Evolutionary conservation across 192 early-diverging fungal species (phyloP), one percentile per base, ranked within the genome.

Genomic region (Dispira simplex): DNA sequence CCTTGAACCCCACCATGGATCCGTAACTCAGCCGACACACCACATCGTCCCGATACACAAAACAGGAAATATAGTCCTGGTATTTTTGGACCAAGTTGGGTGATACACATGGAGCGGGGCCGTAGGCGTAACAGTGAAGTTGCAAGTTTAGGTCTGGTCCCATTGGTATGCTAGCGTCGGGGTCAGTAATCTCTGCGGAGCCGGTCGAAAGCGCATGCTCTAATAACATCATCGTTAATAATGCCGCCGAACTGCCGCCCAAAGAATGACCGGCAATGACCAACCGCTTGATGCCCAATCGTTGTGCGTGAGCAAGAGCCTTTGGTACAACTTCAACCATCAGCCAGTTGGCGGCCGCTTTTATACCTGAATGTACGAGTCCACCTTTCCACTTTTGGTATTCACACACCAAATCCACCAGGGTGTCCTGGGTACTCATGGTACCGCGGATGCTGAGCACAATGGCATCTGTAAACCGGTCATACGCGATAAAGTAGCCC

Each of bases 361-460:
- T 82, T 76, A 88, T 85, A 8, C 88, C 88, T 47, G 79, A 79
- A 57, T 90, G 88, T 39, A 88, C 83, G 14, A 87, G 70, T 0
- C 88, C 88, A 49, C 86, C 88, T 54, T 81, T 79, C 86, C 85
- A 88, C 44, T 81, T 85, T 51, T 81, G 75, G 66, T 90, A 90
- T 66, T 85, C 85, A 63, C 86, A 90, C 0, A 81, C 82, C 20
- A 90, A 64, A 67, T 90, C 88, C 0, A 87, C 86, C 28, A 90
- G 63, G 0, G 86, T 83, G 63, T 90, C 88, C 64, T 84, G 80
- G 0, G 79, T 74, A 48, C 84, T 87, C 86, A 86, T 85, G 0
- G 83, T 84, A 9, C 87, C 87, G 48, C 87, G 71, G 45, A 86
- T 84, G 6, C 75, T 76, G 11, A 89, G 65, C 13, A 86, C 83